These are phyloP conservation scores for Sonneratia caseolaris DNA, from an alignment of 345 rosid species.

Conservation along the genomic window DNA sequence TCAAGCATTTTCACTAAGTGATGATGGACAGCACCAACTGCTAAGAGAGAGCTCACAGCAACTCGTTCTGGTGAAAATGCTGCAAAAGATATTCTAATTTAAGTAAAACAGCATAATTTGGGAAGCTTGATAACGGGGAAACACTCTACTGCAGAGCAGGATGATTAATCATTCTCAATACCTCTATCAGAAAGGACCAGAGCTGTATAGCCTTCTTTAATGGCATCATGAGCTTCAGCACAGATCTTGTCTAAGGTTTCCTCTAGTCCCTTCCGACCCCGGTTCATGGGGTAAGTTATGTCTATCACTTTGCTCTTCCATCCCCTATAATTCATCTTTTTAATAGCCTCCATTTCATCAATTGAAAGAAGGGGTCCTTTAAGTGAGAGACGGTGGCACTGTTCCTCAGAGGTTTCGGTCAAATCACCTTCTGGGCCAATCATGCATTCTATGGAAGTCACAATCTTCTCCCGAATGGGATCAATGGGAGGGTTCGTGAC, in stretches of 20 bases:
- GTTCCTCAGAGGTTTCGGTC: slow-evolving; percentile 95
- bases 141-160: background rate
- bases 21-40: slow-evolving; percentile 98
- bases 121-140: background rate
- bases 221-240: slow-evolving; percentile 79
- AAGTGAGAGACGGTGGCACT: slow-evolving; percentile 88
- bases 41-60: slow-evolving; percentile 94
- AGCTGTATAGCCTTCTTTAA: slow-evolving; percentile 70
- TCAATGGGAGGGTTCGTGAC: slow-evolving; percentile 99
- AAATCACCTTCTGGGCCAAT: slow-evolving; percentile 99
- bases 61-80: slow-evolving; percentile 76
- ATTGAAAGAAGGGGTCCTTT: slow-evolving; percentile 78
- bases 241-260: slow-evolving; percentile 83
- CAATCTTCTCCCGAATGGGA: slow-evolving; percentile 22
- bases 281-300: slow-evolving; percentile 66
- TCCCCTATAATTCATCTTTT: slow-evolving; percentile 84
- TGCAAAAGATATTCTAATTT: slow-evolving; percentile 14
- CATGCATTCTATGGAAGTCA: slow-evolving; percentile 99
- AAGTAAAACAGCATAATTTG: background rate
- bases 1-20: slow-evolving; percentile 81
- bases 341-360: slow-evolving; percentile 75
- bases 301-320: slow-evolving; percentile 88
- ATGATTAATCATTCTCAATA: slow-evolving; percentile 14
- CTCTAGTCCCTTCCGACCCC: slow-evolving; percentile 86
- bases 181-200: slow-evolving; percentile 98